Conservation (phyloP, 208 protist genomes). For the Endotrypanum monterogeii region DNA sequence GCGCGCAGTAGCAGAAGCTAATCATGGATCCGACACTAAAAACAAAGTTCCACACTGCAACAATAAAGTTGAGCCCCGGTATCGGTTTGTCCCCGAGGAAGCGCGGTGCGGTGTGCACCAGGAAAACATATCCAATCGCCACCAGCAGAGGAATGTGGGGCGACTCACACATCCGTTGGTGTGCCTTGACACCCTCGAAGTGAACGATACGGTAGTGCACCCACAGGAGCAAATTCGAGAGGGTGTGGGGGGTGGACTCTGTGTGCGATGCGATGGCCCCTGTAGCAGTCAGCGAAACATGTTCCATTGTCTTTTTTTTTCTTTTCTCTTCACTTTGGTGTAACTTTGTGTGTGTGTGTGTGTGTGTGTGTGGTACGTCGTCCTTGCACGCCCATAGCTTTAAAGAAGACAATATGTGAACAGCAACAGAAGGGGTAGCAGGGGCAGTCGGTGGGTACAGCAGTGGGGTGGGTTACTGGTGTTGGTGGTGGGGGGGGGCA, state of each 20-base stretch:
- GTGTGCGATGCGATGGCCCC: slow-evolving; percentile 1
- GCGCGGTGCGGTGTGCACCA: slow-evolving; percentile 44
- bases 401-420: neutral
- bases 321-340: neutral
- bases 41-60: slow-evolving; percentile 77
- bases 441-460: too few relatives aligned
- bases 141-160: slow-evolving; percentile 37
- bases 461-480: too few relatives aligned
- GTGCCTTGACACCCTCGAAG: slow-evolving; percentile 33
- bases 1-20: slow-evolving; percentile 57
- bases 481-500: too few relatives aligned
- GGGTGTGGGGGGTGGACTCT: neutral
- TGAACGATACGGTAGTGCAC: slow-evolving; percentile 19
- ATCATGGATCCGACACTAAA: slow-evolving; percentile 67
- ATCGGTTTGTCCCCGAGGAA: slow-evolving; percentile 6
- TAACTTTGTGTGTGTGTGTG: neutral
- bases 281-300: neutral
- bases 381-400: neutral
- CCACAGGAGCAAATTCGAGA: slow-evolving; percentile 7
- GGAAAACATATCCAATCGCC: slow-evolving; percentile 32
- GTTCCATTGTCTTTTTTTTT: neutral
- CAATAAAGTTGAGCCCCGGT: slow-evolving; percentile 23
- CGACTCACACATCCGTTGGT: slow-evolving; percentile 34
- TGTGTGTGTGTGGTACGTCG: too few relatives aligned
- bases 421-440: too few relatives aligned